A percentile compares a stretch with the other conserved stretches of the same genome.
These are phyloP conservation scores for Caloboletus inedulis DNA, from an alignment of 1,284 basidiomycete genomes.

Conservation along the genomic window DNA sequence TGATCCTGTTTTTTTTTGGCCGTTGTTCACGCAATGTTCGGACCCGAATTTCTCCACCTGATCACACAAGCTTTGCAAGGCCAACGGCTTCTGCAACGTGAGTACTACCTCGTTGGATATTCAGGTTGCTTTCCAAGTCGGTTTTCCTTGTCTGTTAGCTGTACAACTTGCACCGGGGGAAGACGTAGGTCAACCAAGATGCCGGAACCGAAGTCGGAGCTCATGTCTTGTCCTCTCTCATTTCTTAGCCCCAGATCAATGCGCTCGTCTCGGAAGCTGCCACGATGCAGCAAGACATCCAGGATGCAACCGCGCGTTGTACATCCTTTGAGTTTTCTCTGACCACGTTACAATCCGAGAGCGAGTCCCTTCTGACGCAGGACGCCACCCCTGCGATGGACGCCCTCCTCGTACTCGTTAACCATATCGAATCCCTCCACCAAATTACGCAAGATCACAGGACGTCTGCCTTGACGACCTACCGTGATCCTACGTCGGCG, in stretches of 20 bases:
- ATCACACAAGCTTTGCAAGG: not conserved
- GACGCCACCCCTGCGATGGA: conserved; percentile 13
- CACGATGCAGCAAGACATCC: conserved; percentile 14
- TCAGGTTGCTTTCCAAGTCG: not conserved
- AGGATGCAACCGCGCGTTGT: not conserved
- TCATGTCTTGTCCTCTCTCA: not conserved
- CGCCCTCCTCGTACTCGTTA: conserved; percentile 11
- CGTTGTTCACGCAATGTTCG: not conserved
- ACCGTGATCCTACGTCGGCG: conserved; percentile 1
- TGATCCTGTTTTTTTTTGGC: not conserved
- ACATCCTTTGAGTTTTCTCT: conserved; percentile 2
- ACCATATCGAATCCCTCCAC: conserved; percentile 11
- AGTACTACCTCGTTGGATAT: not conserved
- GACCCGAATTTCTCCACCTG: too few species aligned
- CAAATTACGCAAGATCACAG: not conserved
- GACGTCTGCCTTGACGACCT: not conserved
- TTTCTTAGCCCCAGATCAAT: conserved; percentile 5
- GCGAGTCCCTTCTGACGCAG: not conserved
- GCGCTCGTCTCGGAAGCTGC: conserved; percentile 1
- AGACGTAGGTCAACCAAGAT: not conserved
- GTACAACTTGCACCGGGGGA: not conserved
- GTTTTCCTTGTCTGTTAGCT: not conserved
- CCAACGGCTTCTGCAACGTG: not conserved
- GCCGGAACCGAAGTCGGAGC: not conserved
- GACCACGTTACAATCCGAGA: not conserved